These are phyloP conservation scores for Suhomyces kilbournensis DNA, from an alignment of 805 yeast genomes.

Conservation along the genomic window DNA sequence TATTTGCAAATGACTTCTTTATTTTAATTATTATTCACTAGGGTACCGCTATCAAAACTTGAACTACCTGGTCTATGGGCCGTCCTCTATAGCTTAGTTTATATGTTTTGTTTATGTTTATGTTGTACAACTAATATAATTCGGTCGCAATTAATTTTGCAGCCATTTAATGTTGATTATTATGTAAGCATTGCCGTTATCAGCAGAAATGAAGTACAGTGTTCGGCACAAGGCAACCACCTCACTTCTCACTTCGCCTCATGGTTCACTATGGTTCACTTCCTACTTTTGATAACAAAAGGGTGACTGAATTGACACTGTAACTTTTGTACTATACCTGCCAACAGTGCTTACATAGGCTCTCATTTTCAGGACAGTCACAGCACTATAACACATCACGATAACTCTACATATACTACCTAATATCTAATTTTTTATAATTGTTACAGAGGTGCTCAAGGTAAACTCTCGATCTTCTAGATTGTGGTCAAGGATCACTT, in stretches of 20 bases:
- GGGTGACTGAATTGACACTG: not conserved
- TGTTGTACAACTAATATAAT: slow-evolving; percentile 3
- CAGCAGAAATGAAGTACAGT: not conserved
- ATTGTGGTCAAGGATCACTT: not conserved
- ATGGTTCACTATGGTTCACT: not conserved
- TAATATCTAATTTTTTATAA: not conserved
- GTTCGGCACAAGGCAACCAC: not conserved
- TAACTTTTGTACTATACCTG: not conserved
- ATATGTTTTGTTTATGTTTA: slow-evolving; percentile 2
- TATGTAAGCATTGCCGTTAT: not conserved
- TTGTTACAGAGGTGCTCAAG: too few relatives aligned
- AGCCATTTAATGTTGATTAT: not conserved
- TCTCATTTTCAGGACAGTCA: not conserved
- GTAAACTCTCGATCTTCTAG: not conserved
- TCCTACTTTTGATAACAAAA: not conserved
- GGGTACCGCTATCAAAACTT: slow-evolving; percentile 1
- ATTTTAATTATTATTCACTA: slow-evolving; percentile 3
- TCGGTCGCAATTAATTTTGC: not conserved
- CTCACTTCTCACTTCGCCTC: not conserved
- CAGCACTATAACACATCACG: not conserved
- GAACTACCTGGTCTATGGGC: not conserved
- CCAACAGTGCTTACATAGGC: not conserved
- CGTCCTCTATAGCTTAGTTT: slow-evolving; percentile 2
- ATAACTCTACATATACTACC: not conserved
- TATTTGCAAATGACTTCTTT: slow-evolving; percentile 2